phyloP scores from a whole-genome alignment of 2,329 filamentous ascomycete genomes.

The Lachnellula suecica region DNA sequence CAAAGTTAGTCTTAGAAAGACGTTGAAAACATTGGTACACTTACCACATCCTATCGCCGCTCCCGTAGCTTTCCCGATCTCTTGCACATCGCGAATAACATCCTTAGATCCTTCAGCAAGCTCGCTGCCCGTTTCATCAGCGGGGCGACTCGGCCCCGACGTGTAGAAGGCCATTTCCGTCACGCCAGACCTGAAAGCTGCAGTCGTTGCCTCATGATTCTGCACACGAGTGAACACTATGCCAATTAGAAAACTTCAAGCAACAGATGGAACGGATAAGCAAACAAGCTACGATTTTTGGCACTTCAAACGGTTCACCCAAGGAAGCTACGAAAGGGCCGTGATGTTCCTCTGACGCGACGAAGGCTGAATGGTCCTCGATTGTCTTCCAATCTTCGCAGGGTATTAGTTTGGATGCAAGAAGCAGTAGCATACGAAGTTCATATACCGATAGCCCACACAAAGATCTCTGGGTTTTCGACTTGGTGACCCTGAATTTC shows the following conservation, averaged over 20 bases:
- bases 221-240: background rate
- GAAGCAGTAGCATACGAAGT: background rate
- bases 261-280: background rate
- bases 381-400: background rate
- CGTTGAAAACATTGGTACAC: background rate
- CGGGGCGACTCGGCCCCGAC: background rate
- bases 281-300: background rate
- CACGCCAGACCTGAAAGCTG: background rate
- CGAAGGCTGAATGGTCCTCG: background rate
- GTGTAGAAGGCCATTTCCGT: slow-evolving; percentile 8
- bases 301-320: background rate
- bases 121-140: background rate
- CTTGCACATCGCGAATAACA: background rate
- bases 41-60: background rate
- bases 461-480: slow-evolving; percentile 6
- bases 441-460: background rate
- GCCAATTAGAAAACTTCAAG: background rate
- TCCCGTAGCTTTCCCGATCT: background rate
- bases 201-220: background rate
- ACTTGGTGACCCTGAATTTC: slow-evolving; percentile 2
- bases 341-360: background rate
- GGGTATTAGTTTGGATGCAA: background rate
- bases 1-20: background rate
- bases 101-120: background rate
- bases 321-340: background rate